These are phyloP conservation scores for Eragrostis curvula DNA, from an alignment of 176 grass and related monocot genomes.

Conservation along the genomic window DNA sequence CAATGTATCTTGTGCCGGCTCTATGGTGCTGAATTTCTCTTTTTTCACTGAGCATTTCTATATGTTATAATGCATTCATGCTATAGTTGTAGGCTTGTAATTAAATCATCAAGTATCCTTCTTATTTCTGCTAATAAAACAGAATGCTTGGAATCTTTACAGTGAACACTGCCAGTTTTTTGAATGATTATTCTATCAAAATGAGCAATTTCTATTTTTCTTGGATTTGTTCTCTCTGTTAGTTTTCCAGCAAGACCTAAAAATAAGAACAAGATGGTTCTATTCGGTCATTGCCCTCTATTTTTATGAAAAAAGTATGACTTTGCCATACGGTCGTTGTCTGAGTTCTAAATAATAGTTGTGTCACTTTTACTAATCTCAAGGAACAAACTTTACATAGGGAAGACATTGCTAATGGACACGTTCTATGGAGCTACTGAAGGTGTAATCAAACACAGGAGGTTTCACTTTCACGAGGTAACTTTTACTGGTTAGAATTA, in stretches of 20 bases:
- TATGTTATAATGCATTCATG: too few relatives aligned
- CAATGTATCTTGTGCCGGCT: too few relatives aligned
- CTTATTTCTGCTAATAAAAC: too few relatives aligned
- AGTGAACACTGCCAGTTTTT: background rate
- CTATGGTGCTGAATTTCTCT: too few relatives aligned
- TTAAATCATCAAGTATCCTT: too few relatives aligned
- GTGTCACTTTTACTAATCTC: slow-evolving; percentile 6
- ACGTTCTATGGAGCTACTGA: slow-evolving; percentile 86
- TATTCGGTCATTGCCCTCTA: background rate
- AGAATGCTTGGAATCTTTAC: too few relatives aligned
- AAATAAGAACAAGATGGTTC: background rate
- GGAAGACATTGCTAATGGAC: slow-evolving; percentile 97
- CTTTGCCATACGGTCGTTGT: background rate
- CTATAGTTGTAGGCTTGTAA: too few relatives aligned
- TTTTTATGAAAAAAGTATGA: background rate
- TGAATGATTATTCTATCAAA: background rate
- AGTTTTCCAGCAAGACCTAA: background rate
- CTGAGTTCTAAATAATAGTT: background rate
- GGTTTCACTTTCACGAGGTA: slow-evolving; percentile 97
- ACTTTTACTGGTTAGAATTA: slow-evolving; percentile 8
- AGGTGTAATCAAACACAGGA: slow-evolving; percentile 81
- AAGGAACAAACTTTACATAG: slow-evolving; percentile 39
- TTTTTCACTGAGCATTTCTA: too few relatives aligned
- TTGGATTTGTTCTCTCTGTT: background rate
- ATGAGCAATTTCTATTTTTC: background rate